These are phyloP conservation scores for Besnoitia besnoiti DNA, from an alignment of 169 alveolate genomes.

Conservation along the genomic window DNA sequence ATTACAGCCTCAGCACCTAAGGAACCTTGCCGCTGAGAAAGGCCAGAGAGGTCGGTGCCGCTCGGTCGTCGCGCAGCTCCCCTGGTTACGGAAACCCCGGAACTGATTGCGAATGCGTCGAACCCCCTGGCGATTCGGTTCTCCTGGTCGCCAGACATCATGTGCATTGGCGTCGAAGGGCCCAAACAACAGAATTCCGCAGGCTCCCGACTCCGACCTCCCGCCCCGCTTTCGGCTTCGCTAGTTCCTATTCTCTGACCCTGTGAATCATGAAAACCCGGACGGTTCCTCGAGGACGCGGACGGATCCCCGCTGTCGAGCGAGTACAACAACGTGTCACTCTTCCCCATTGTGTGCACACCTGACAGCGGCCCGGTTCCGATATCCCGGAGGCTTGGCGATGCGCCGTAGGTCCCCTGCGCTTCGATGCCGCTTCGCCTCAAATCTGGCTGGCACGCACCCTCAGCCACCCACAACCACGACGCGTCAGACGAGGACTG, in stretches of 20 bases:
- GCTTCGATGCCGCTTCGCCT: not conserved
- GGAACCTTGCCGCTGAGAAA: not conserved
- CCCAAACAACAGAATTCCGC: not conserved
- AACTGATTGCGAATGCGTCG: not conserved
- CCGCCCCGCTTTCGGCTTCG: not conserved
- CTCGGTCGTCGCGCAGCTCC: not conserved
- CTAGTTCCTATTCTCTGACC: not conserved
- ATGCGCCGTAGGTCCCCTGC: not conserved
- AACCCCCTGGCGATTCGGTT: not conserved
- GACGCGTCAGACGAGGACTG: not conserved
- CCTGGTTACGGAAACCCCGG: not conserved
- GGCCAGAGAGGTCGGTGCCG: not conserved
- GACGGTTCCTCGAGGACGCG: not conserved
- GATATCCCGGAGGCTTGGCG: not conserved
- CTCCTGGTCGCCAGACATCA: not conserved
- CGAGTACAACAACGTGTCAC: not conserved
- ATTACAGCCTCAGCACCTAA: too few relatives aligned
- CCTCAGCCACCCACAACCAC: conserved; percentile 9
- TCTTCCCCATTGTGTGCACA: not conserved
- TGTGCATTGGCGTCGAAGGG: not conserved
- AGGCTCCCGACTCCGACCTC: not conserved
- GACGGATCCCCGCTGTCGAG: not conserved
- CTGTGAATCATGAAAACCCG: not conserved
- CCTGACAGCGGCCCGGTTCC: not conserved
- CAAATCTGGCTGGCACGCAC: not conserved